A percentile compares a stretch with the other conserved stretches of the same genome.
Evolutionary conservation across 1,284 basidiomycete genomes (phyloP).

Genomic region (Malassezia obtusa): DNA sequence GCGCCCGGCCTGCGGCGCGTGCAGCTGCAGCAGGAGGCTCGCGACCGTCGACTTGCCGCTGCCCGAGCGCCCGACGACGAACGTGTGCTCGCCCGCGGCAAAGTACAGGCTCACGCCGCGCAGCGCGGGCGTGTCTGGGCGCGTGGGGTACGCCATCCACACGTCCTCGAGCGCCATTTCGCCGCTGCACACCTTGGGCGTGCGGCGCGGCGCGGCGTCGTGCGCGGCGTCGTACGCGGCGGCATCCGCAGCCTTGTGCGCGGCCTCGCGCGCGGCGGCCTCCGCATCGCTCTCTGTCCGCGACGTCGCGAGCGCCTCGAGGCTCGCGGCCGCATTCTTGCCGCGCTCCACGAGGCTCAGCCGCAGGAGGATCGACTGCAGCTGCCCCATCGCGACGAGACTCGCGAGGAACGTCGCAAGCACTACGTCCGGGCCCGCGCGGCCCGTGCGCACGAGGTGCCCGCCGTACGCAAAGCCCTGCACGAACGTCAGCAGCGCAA

Average conservation of each 20-base stretch:
- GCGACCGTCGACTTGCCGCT: conserved; percentile 88
- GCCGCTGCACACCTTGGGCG: conserved; percentile 52
- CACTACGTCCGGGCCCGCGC: conserved; percentile 63
- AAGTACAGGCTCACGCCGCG: conserved; percentile 61
- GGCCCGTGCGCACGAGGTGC: conserved; percentile 67
- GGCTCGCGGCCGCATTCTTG: conserved; percentile 68
- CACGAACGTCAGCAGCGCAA: conserved; percentile 83
- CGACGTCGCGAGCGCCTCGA: conserved; percentile 58
- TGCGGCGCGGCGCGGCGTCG: not conserved
- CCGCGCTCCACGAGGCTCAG: conserved; percentile 71
- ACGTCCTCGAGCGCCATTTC: conserved; percentile 69
- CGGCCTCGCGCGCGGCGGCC: not conserved
- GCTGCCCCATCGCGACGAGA: conserved; percentile 71
- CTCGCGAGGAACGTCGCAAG: conserved; percentile 97
- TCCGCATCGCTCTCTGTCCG: not conserved
- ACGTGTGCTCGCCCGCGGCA: conserved; percentile 74
- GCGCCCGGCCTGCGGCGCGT: conserved; percentile 51
- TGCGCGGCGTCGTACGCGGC: no score
- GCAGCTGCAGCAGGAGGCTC: conserved; percentile 69
- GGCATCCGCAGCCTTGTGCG: not conserved
- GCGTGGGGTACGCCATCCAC: conserved; percentile 76
- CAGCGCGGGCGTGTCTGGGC: conserved; percentile 59
- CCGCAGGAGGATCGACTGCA: conserved; percentile 75
- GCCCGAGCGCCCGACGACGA: conserved; percentile 82
- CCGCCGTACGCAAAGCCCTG: conserved; percentile 94